phyloP scores from a whole-genome alignment of 306 rosid species.

The Canavalia gladiata region DNA sequence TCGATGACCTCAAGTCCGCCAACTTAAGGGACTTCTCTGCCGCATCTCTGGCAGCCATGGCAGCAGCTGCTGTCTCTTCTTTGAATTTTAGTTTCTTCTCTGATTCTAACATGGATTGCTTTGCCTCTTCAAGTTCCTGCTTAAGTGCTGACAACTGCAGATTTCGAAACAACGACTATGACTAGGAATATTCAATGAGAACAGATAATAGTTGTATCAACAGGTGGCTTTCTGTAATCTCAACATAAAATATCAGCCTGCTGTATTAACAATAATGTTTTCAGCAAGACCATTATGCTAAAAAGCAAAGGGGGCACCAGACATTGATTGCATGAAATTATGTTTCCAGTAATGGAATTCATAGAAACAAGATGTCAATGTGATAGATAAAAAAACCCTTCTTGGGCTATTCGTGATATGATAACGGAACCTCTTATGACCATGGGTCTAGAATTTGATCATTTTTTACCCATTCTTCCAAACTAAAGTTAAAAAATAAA shows the following conservation, averaged over 20 bases:
- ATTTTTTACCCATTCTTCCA: neutral
- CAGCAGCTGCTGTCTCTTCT: conserved; percentile 96
- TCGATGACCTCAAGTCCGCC: conserved; percentile 89
- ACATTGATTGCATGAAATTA: conserved; percentile 28
- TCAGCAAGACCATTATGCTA: conserved; percentile 19
- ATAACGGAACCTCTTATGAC: neutral
- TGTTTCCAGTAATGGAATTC: conserved; percentile 24
- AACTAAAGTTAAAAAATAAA: neutral
- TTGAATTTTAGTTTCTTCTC: conserved; percentile 93
- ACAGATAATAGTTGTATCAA: conserved; percentile 13
- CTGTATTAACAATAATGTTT: conserved; percentile 22
- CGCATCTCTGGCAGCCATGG: conserved; percentile 99
- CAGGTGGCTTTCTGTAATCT: conserved; percentile 21
- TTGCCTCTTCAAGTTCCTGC: conserved; percentile 93
- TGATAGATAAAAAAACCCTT: neutral
- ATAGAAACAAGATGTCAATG: conserved; percentile 30
- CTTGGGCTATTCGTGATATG: neutral
- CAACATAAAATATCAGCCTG: conserved; percentile 26
- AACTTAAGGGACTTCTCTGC: conserved; percentile 91
- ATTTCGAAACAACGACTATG: conserved; percentile 45
- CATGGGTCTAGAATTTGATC: neutral
- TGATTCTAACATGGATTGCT: conserved; percentile 76
- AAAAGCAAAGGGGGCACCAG: conserved; percentile 2
- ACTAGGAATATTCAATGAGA: conserved; percentile 41
- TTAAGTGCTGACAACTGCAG: conserved; percentile 79